Base-by-base conservation (phyloP, 805 yeast species). In the Candida cerambycidarum region DNA sequence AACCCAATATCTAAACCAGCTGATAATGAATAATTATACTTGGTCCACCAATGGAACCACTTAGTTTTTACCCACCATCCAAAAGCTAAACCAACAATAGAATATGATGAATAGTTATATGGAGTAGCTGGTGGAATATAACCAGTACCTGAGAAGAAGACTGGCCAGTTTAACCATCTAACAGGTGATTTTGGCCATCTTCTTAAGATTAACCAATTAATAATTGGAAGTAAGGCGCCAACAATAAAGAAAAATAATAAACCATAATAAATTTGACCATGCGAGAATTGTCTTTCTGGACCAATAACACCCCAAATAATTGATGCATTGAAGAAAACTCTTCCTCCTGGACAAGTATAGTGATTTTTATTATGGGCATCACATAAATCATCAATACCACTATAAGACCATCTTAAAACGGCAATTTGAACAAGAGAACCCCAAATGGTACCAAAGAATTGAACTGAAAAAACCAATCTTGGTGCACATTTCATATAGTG, bases 111-210 rank as follows among this genome's bases (percentile, higher is more conserved):
- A 59, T 80, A 82, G 58, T 80, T 82, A 59, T 81, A 82, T 21
- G 85, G 80, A 4, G 89, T 81, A 29, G 86, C 83, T 32, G 92
- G 90, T 12, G 92, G 90, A 52, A 83, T 78, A 51, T 72, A 69
- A 34, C 82, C 82, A n/a, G 73, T 64, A 51, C 74, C 75, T 12
- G 68, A 58, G 58, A 69, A 69, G 61, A 69, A 69, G 35, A 69
- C 65, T 9, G 53, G 53, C 48, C 50, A 46, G 32, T 46, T 44
- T 29, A 49, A 40, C 46, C 49, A 44, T 36, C 37, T 46, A 16
- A 49, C 25, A 19, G 50, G 50, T 11, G 47, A 39, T n/a, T 49
- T 64, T 47, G 73, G 75, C 71, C 70, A 67, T 52, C 65, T 69
- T 58, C 59, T 67, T 51, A 65, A 62, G 36, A 67, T 51, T 41